Evolutionary conservation across 2,329 filamentous ascomycete species (phyloP), one percentile per base, ranked within the genome.

Genomic region (Dactylella cylindrospora): DNA sequence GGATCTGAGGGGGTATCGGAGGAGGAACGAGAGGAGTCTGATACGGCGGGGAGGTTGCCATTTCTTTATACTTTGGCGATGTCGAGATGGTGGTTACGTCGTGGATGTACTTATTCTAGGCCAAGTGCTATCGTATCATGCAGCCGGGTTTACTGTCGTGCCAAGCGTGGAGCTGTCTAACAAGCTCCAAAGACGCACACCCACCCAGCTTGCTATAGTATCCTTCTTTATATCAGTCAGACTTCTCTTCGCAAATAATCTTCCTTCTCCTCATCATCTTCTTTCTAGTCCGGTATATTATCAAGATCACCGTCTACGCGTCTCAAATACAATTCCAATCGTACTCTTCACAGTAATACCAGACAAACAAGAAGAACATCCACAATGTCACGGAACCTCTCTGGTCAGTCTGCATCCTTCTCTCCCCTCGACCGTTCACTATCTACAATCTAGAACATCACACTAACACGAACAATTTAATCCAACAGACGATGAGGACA

Each of bases 401-500:
- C 57, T 54, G 57, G 57, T 62, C n/a, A n/a, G n/a, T n/a, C n/a
- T n/a, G n/a, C n/a, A n/a, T n/a, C n/a, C n/a, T n/a, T n/a, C n/a
- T n/a, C n/a, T n/a, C n/a, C n/a, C n/a, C n/a, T n/a, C n/a, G n/a
- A n/a, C n/a, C n/a, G n/a, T n/a, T n/a, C n/a, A n/a, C n/a, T n/a
- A n/a, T n/a, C n/a, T n/a, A n/a, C n/a, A n/a, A n/a, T n/a, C n/a
- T n/a, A n/a, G n/a, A n/a, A 13, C 15, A 26, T 46, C 25, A 29
- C 8, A 32, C 5, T 29, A 4, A 10, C 6, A 36, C 9, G 9
- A 33, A 47, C 9, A 23, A 7, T 12, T n/a, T 12, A 17, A 26
- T n/a, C n/a, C 6, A 13, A 3, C 29, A 62, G 57, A 62, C 36
- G 57, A 62, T 31, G 57, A 62, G 49, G 57, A 62, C 20, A 62